These are phyloP conservation scores for Gossypium australe DNA, from an alignment of 345 rosid genomes.

Conservation along the genomic window DNA sequence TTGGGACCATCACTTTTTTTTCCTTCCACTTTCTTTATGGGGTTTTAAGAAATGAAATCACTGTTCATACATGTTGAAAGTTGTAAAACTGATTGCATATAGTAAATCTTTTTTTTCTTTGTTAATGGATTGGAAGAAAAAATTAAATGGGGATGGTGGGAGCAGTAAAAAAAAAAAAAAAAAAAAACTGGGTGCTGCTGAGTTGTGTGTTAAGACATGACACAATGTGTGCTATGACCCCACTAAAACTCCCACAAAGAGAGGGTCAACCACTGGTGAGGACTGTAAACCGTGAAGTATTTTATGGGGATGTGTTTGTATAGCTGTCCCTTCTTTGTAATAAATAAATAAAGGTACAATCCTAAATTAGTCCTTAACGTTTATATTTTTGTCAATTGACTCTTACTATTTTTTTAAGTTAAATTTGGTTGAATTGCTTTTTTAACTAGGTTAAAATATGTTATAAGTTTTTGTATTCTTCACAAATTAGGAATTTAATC, in stretches of 20 bases:
- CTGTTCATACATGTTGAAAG: background rate
- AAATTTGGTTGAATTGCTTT: no score
- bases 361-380: no score
- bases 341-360: background rate
- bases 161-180: background rate
- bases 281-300: background rate
- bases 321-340: background rate
- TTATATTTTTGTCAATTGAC: no score
- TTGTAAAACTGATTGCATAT: no score
- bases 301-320: background rate
- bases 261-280: background rate
- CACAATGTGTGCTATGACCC: background rate
- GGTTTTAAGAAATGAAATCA: background rate
- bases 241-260: background rate
- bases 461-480: no score
- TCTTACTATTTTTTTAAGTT: no score
- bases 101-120: background rate
- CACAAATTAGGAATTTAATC: no score
- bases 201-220: background rate
- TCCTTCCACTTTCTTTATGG: background rate
- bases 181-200: background rate
- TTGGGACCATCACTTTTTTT: background rate
- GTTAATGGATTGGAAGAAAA: background rate
- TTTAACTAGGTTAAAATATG: no score
- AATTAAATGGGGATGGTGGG: background rate